Base-by-base conservation (phyloP, 306 rosid genomes). In the Datisca glomerata region DNA sequence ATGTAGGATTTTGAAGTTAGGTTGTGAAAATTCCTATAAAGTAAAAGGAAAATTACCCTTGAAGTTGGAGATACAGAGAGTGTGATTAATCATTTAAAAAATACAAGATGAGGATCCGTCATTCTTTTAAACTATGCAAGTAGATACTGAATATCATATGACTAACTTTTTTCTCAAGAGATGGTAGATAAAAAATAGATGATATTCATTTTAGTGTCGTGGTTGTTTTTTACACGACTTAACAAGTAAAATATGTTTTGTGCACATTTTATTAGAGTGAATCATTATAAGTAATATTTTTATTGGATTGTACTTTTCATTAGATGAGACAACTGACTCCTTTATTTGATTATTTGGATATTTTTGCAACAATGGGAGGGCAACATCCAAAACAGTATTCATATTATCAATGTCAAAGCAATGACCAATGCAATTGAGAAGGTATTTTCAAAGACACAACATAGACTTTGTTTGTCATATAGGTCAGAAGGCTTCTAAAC, bases 401-500 rank as follows among this genome's bases (percentile, higher is more conserved):
- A 45, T 34, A 6, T n/a, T 4, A 45, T 6, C 21, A 47, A 29
- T 18, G 31, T 34, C 43, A n/a, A 35, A 49, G 40, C 25, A 18
- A 49, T 35, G 19, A 5, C 55, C 35, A 29, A 31, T 49, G 55
- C 43, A 16, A 35, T 49, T n/a, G n/a, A n/a, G n/a, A 12, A n/a
- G n/a, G n/a, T n/a, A n/a, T n/a, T n/a, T n/a, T n/a, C n/a, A n/a
- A n/a, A n/a, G n/a, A n/a, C n/a, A n/a, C n/a, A n/a, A n/a, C n/a
- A n/a, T n/a, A n/a, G n/a, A n/a, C n/a, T n/a, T n/a, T n/a, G n/a
- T n/a, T n/a, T n/a, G n/a, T n/a, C n/a, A n/a, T n/a, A n/a, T n/a
- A n/a, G n/a, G n/a, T n/a, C n/a, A n/a, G n/a, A n/a, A n/a, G n/a
- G n/a, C 31, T 12, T 11, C 18, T 3, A 43, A 43, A 21, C 48